Evolutionary conservation across 225 moss, liverwort and hornwort species (phyloP), one percentile per base, ranked within the genome.

Genomic region (Neckera pumila): DNA sequence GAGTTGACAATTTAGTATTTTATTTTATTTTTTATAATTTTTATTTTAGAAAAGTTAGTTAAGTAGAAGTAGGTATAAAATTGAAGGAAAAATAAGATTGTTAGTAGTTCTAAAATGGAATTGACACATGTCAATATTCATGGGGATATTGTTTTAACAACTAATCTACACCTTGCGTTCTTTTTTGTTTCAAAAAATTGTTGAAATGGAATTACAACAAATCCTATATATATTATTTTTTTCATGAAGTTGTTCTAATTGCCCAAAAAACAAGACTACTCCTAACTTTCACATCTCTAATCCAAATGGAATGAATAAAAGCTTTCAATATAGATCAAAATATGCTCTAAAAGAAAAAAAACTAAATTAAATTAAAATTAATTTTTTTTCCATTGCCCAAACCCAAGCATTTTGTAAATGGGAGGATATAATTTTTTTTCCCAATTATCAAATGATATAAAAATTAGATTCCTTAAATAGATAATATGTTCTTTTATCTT

Each of bases 191-290:
- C 20, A 11, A 34, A 2, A 20, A 36, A 30, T 62, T 30, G 14
- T 62, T 62, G 15, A 65, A 66, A 36, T 11, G 36, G 11, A 18
- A 34, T 65, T 65, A 34, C 34, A 36, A 66, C 2, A 2, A 66
- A 20, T 19, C 36, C 5, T 19, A 5, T 36, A 65, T 36, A 65
- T 19, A 36, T 36, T 20, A 65, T 45, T 11, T 36, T 66, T 20
- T 0, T 9, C 0, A 9, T 0, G 17, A 64, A 9, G 4, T 5
- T 31, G 11, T 3, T 11, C 2, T 11, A 20, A 6, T 36, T 36
- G 11, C 20, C 19, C 1, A 19, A 2, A 5, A 63, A 63, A 17
- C 1, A 34, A 36, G 36, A 20, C 11, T 36, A 66, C 11, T 36
- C 1, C 36, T 34, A 11, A 36, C 11, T 20, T 66, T 66, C 5